Evolutionary conservation across 2,329 filamentous ascomycete genomes (phyloP).

Genomic region (Pseudogymnoascus sp.): DNA sequence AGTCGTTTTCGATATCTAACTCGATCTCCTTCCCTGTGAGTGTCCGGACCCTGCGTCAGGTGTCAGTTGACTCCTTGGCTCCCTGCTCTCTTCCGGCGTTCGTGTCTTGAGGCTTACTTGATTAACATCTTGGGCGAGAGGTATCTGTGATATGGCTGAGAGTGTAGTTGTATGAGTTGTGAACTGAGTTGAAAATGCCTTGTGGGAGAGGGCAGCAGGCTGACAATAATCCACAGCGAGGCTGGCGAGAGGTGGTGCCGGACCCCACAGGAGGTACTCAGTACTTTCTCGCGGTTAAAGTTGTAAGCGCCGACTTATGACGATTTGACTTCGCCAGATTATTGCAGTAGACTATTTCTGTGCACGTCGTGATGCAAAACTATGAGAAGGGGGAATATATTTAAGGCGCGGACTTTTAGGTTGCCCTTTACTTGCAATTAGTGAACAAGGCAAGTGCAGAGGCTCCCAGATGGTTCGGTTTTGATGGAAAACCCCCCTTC

Average conservation of each 20-base stretch:
- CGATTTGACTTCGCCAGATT: neutral
- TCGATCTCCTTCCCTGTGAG: conserved; percentile 98
- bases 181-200: neutral
- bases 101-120: conserved; percentile 32
- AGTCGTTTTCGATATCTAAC: conserved; percentile 88
- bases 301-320: neutral
- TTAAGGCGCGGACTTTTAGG: neutral
- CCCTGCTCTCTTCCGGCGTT: neutral
- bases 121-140: conserved; percentile 37
- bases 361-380: neutral
- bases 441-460: neutral
- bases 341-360: neutral
- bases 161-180: neutral
- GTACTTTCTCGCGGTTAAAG: conserved; percentile 3
- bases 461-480: neutral
- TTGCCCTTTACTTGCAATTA: neutral
- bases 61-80: conserved; percentile 6
- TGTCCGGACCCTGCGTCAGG: conserved; percentile 71
- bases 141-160: neutral
- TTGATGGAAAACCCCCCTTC: neutral
- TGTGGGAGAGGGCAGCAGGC: conserved; percentile 4
- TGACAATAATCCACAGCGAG: conserved; percentile 6
- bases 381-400: neutral
- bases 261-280: conserved; percentile 4
- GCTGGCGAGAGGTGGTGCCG: conserved; percentile 4